These are phyloP conservation scores for Astrocystis sublimbata DNA, from an alignment of 495 filamentous ascomycete genomes.

Conservation along the genomic window DNA sequence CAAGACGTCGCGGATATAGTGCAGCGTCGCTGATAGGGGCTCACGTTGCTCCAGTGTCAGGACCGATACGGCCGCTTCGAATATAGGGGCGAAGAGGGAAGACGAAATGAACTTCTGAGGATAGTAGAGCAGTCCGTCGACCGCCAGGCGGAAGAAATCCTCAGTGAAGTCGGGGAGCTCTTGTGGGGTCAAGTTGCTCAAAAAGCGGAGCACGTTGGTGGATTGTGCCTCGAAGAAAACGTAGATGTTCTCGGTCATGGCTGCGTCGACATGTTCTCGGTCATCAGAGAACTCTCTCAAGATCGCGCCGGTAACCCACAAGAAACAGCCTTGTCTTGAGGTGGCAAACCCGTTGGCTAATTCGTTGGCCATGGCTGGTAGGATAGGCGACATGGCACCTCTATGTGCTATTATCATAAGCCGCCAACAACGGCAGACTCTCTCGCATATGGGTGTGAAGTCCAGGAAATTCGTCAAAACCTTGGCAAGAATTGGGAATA, in stretches of 20 bases:
- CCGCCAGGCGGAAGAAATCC: slow-evolving; percentile 93
- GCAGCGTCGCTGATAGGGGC: slow-evolving; percentile 84
- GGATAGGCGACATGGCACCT: slow-evolving; percentile 79
- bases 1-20: slow-evolving; percentile 91
- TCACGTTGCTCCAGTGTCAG: slow-evolving; percentile 87
- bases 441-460: slow-evolving; percentile 86
- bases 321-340: slow-evolving; percentile 91
- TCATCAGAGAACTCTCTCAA: slow-evolving; percentile 93
- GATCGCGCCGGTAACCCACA: slow-evolving; percentile 95
- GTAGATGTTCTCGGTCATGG: slow-evolving; percentile 88
- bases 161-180: slow-evolving; percentile 97
- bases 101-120: slow-evolving; percentile 79
- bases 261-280: slow-evolving; percentile 74
- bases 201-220: slow-evolving; percentile 77
- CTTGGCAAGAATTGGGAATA: slow-evolving; percentile 80
- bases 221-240: slow-evolving; percentile 93
- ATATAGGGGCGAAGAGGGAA: slow-evolving; percentile 73
- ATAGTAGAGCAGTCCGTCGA: slow-evolving; percentile 90
- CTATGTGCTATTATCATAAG: slow-evolving; percentile 95
- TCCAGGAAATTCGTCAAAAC: slow-evolving; percentile 82
- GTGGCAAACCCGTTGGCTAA: slow-evolving; percentile 79
- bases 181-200: slow-evolving; percentile 82
- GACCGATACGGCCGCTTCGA: slow-evolving; percentile 81
- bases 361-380: slow-evolving; percentile 83
- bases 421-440: slow-evolving; percentile 91